phyloP scores from a whole-genome alignment of 768 basidiomycete species.

The Mycena crocata region DNA sequence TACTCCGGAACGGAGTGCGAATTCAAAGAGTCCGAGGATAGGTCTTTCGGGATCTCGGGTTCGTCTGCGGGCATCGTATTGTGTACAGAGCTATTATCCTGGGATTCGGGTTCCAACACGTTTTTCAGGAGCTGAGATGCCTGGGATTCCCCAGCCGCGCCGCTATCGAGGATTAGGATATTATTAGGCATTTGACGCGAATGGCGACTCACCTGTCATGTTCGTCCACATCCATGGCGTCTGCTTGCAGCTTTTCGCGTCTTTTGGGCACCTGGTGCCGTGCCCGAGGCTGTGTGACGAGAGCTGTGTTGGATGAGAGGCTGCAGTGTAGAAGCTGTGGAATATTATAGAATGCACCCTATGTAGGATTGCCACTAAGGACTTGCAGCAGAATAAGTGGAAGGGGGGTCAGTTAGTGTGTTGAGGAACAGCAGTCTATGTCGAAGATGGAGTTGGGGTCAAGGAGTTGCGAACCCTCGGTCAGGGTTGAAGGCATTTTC shows the following conservation, averaged over 20 bases:
- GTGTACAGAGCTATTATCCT: conserved; percentile 28
- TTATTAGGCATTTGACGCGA: conserved; percentile 9
- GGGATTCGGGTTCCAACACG: conserved; percentile 48
- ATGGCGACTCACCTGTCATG: conserved; percentile 18
- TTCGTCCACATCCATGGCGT: conserved; percentile 22
- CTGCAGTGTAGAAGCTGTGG: not conserved
- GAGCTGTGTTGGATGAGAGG: not conserved
- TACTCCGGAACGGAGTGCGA: conserved; percentile 56
- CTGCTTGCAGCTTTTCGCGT: conserved; percentile 7
- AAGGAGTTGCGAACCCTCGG: no score
- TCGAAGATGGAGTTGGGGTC: not conserved
- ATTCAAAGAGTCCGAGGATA: conserved; percentile 54
- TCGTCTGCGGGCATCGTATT: conserved; percentile 33
- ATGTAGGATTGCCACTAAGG: not conserved
- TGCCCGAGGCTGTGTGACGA: not conserved
- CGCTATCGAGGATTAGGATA: conserved; percentile 46
- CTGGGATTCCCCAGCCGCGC: conserved; percentile 60
- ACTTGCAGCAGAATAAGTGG: not conserved
- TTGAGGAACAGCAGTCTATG: not conserved
- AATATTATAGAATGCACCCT: not conserved
- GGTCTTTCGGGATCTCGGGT: conserved; percentile 44
- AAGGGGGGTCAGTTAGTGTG: not conserved
- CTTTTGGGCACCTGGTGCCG: not conserved
- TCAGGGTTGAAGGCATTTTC: not conserved
- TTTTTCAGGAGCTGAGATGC: conserved; percentile 64